phyloP scores from a whole-genome alignment of 345 rosid species.

The Lagerstroemia speciosa region DNA sequence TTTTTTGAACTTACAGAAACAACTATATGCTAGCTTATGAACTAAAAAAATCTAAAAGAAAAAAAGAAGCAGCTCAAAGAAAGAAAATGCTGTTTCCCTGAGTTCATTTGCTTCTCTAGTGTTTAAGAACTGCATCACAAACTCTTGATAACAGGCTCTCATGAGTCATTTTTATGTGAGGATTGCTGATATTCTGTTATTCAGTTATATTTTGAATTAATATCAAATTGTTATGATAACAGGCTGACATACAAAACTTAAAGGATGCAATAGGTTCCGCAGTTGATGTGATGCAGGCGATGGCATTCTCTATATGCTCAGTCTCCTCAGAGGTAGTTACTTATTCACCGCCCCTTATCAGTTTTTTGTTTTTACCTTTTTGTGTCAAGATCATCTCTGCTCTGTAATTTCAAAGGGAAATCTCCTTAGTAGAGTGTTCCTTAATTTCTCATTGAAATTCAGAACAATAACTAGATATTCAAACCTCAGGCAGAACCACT shows the following conservation, averaged over 20 bases:
- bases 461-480: background rate
- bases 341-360: background rate
- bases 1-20: background rate
- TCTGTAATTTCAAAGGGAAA: background rate
- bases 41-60: background rate
- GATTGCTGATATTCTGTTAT: background rate
- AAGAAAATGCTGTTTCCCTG: background rate
- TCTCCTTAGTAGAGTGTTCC: background rate
- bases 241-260: slow-evolving; percentile 74
- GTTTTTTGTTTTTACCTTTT: background rate
- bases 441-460: background rate
- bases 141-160: background rate
- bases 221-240: background rate
- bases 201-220: background rate
- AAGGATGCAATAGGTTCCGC: slow-evolving; percentile 88
- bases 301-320: slow-evolving; percentile 75
- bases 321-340: slow-evolving; percentile 44
- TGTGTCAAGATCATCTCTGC: background rate
- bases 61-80: background rate
- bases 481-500: background rate
- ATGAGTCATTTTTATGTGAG: background rate
- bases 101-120: background rate
- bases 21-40: background rate
- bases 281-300: slow-evolving; percentile 75
- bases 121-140: background rate